phyloP scores from a whole-genome alignment of 108 stramenopile species.

The Heterococcus sp. region DNA sequence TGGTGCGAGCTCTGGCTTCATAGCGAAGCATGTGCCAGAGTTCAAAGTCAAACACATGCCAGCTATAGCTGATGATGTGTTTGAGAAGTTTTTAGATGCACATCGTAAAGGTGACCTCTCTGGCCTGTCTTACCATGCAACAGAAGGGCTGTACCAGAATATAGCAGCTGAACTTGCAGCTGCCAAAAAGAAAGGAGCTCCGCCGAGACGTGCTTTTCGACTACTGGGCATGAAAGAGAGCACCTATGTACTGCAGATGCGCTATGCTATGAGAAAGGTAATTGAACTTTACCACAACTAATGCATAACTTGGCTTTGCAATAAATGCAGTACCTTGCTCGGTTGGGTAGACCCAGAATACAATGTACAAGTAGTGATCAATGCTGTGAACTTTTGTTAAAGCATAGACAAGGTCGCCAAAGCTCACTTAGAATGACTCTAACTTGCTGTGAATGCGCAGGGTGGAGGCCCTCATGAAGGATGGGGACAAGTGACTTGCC shows the following conservation, averaged over 20 bases:
- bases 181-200: not conserved
- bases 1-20: not conserved
- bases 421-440: not conserved
- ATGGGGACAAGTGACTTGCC: not conserved
- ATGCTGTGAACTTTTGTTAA: not conserved
- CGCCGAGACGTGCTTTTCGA: not conserved
- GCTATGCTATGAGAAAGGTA: not conserved
- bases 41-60: slow-evolving; percentile 28
- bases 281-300: not conserved
- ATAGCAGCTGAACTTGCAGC: slow-evolving; percentile 3
- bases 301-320: not conserved
- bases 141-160: slow-evolving; percentile 18
- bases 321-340: too few relatives aligned
- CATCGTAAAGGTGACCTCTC: slow-evolving; percentile 31
- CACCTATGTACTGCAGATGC: not conserved
- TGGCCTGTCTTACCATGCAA: slow-evolving; percentile 13
- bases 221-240: not conserved
- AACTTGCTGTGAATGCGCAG: too few relatives aligned
- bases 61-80: slow-evolving; percentile 28
- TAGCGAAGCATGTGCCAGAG: slow-evolving; percentile 26
- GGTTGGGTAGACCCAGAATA: too few relatives aligned
- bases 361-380: not conserved
- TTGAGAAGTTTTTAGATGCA: slow-evolving; percentile 24
- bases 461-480: not conserved
- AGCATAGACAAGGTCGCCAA: not conserved